Evolutionary conservation across 306 rosid genomes (phyloP), one percentile per base, ranked within the genome.

Genomic region (Castanea mollissima): DNA sequence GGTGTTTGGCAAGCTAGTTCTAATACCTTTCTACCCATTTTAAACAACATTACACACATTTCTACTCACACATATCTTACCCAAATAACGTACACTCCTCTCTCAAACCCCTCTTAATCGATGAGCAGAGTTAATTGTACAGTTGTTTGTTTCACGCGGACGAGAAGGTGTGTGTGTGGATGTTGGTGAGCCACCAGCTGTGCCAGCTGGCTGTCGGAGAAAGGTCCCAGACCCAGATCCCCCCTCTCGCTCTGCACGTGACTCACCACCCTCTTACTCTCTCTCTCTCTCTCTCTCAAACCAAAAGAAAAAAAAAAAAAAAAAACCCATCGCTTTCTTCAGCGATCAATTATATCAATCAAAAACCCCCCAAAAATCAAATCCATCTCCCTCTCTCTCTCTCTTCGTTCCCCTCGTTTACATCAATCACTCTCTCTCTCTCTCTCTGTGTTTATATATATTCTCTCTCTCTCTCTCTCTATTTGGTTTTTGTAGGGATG

Each of bases 191-290:
- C 98, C 91, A 93, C 88, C 97, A 81, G 87, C 77, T 82, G 64
- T 84, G 98, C 98, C 90, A 95, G 99, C 98, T 95, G 99, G 97
- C 93, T 93, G 91, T 91, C 93, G 91, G 96, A 86, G 96, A 88
- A 90, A 90, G 92, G 93, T 84, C 91, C 91, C 86, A 83, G 88
- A 84, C 82, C 85, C 82, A 81, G 84, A 84, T 69, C 80, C 78
- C 80, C 73, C 78, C 83, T 81, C 89, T 82, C 90, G 77, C 80
- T 68, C 71, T 77, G 90, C 97, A 91, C 98, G 98, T 92, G 98
- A 94, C 88, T 82, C 73, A 82, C 88, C 81, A 80, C 79, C 85
- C 77, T 67, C 86, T 4, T 79, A 14, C 58, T 8, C 58, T 16
- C 75, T 15, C 44, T 14, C 83, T 56, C 85, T 46, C 75, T 60